These are phyloP conservation scores for Diaporthe capsici DNA, from an alignment of 2,329 filamentous ascomycete species.

Conservation along the genomic window DNA sequence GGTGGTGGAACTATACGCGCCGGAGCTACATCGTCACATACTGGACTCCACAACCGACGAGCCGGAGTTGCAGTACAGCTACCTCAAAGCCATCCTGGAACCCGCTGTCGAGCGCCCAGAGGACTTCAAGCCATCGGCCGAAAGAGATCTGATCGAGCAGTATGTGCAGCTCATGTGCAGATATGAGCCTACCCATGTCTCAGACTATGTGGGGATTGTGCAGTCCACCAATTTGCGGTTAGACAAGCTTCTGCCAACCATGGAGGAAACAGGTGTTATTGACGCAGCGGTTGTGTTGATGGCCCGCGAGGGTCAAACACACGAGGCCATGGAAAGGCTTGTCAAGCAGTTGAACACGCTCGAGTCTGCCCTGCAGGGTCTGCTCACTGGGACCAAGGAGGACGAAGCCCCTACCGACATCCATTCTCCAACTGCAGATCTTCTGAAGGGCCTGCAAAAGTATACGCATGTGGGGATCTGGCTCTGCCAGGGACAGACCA, in stretches of 20 bases:
- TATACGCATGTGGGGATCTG: constrained; percentile 95
- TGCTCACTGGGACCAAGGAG: constrained; percentile 74
- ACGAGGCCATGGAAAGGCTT: constrained; percentile 86
- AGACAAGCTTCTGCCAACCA: constrained; percentile 84
- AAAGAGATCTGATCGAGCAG: constrained; percentile 79
- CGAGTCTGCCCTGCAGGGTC: constrained; percentile 81
- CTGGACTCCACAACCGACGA: constrained; percentile 73
- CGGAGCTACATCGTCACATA: constrained; percentile 76
- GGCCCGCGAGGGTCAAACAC: constrained; percentile 87
- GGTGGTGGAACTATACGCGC: constrained; percentile 72
- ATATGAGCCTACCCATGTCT: constrained; percentile 86
- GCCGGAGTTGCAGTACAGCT: constrained; percentile 79
- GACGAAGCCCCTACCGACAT: constrained; percentile 67
- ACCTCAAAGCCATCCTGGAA: constrained; percentile 83
- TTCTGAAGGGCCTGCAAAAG: constrained; percentile 85
- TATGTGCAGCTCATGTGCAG: constrained; percentile 94
- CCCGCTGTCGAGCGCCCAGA: constrained; percentile 57
- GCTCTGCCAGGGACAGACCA: constrained; percentile 91
- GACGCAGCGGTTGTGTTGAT: constrained; percentile 94
- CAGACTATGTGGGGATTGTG: constrained; percentile 83
- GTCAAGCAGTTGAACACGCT: constrained; percentile 85
- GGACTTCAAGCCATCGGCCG: constrained; percentile 52
- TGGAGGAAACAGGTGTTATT: constrained; percentile 91
- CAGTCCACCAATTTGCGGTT: constrained; percentile 84
- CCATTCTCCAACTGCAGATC: constrained; percentile 77